phyloP scores from a whole-genome alignment of 805 yeast genomes.

The Yueomyces sp. region DNA sequence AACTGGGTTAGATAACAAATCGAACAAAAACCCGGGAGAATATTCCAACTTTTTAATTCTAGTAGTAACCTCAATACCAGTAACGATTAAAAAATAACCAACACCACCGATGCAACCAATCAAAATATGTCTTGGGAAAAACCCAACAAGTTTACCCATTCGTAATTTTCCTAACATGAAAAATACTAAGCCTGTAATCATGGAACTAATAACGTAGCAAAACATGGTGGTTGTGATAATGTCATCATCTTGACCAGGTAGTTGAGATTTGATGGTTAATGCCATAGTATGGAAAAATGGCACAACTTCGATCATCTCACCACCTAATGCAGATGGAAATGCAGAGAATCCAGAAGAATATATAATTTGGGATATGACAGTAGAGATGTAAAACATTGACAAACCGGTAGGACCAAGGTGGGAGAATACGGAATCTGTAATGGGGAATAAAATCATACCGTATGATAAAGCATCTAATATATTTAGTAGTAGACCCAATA shows the following conservation, averaged over 20 bases:
- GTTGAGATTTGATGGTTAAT: conserved; percentile 37
- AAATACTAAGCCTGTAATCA: conserved; percentile 79
- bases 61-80: conserved; percentile 87
- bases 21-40: conserved; percentile 39
- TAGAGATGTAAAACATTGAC: conserved; percentile 87
- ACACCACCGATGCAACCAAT: conserved; percentile 99
- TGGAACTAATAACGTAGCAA: conserved; percentile 69
- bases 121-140: conserved; percentile 89
- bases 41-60: conserved; percentile 62
- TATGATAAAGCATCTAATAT: conserved; percentile 88
- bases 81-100: conserved; percentile 79
- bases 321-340: conserved; percentile 83
- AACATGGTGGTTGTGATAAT: conserved; percentile 77
- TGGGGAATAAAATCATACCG: conserved; percentile 96
- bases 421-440: conserved; percentile 66
- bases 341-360: conserved; percentile 86
- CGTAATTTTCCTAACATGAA: conserved; percentile 61
- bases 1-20: conserved; percentile 24
- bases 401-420: conserved; percentile 78
- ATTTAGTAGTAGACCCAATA: conserved; percentile 72
- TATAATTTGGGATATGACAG: conserved; percentile 79
- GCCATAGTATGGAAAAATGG: conserved; percentile 98
- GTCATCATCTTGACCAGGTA: conserved; percentile 41
- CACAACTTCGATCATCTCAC: conserved; percentile 98
- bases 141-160: conserved; percentile 80